Base-by-base conservation (phyloP, 2,329 filamentous ascomycete genomes). In the Fusarium sp. region DNA sequence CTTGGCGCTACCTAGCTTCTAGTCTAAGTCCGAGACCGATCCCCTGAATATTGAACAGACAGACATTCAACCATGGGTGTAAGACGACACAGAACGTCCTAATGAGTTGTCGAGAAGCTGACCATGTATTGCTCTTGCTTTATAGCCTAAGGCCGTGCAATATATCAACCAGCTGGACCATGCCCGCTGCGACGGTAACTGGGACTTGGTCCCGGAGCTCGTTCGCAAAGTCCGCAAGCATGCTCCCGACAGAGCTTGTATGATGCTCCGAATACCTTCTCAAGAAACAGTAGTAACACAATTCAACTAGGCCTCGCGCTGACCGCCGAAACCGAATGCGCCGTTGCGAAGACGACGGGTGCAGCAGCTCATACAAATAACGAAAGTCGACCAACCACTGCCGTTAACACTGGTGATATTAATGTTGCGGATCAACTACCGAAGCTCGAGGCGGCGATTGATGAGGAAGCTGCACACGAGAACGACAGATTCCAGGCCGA, bases 181-280 rank as follows among this genome's bases (percentile, higher is more conserved):
- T 74, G 94, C 94, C 71, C 92, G 96, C 77, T 97, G 94, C 81
- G 90, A 95, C 76, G 94, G 92, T 55, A 91, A 90, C 79, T 99
- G 96, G 96, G 86, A 90, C 72, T 89, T 92, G 30, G 87, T 98
- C 30, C 93, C 93, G 27, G 95, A 98, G 82, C 87, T 97, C 69
- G 91, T 96, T 75, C 90, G 95, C 79, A 99, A 99, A 82, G 88
- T 98, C 76, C 92, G 92, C 77, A 98, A 99, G 81, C 95, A 99
- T 86, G 93, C 94, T 74, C 91, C 94, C 42, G 88, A 92, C 66
- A 89, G 93, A 80, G 88, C 88, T 81, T 97, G 95, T 98, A 91
- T 75, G 88, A 45, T 53, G 49, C 29, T 53, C 54, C 30, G 51
- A 53, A 60, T 47, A 46, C 41, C 34, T 34, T 49, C 44, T 53